Percentiles rank a stretch among this genome's conserved stretches.
phyloP scores from a whole-genome alignment of 352 stramenopile species.

The Phytopythium helicoides region DNA sequence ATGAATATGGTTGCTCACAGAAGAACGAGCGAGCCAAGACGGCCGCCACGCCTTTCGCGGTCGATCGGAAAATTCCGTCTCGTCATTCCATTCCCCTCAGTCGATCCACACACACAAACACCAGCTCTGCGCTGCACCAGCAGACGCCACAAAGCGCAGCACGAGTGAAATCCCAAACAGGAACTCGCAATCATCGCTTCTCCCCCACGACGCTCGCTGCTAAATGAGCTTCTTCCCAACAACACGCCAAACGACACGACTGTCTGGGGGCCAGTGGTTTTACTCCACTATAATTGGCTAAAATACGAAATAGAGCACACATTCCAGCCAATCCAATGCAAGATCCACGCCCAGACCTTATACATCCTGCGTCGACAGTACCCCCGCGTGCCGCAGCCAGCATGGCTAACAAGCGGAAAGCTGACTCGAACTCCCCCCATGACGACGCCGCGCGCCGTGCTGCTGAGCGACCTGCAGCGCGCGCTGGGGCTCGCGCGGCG shows the following conservation, averaged over 20 bases:
- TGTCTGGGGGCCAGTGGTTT: too few species aligned
- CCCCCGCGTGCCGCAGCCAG: too few species aligned
- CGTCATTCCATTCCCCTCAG: constrained; percentile 41
- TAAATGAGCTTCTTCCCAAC: too few species aligned
- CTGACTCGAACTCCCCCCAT: constrained; percentile 1
- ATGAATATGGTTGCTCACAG: constrained; percentile 56
- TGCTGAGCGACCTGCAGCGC: constrained; percentile 76
- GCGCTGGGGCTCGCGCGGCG: constrained; percentile 58
- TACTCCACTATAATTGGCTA: too few species aligned
- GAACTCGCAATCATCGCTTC: too few species aligned
- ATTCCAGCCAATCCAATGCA: too few species aligned
- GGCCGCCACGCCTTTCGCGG: constrained; percentile 43
- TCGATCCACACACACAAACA: not conserved
- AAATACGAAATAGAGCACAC: too few species aligned
- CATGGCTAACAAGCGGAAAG: not conserved
- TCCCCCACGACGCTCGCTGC: too few species aligned
- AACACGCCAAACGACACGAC: too few species aligned
- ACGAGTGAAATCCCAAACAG: too few species aligned
- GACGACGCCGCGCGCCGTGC: constrained; percentile 36
- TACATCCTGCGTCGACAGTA: too few species aligned
- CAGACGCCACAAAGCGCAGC: not conserved
- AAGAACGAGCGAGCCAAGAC: constrained; percentile 47
- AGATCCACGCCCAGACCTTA: too few species aligned
- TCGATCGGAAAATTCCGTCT: constrained; percentile 33
- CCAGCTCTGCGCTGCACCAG: not conserved